A percentile compares a stretch with the other conserved stretches of the same genome.
Conservation (phyloP, 345 rosid species). For the Anastatica hierochuntica region DNA sequence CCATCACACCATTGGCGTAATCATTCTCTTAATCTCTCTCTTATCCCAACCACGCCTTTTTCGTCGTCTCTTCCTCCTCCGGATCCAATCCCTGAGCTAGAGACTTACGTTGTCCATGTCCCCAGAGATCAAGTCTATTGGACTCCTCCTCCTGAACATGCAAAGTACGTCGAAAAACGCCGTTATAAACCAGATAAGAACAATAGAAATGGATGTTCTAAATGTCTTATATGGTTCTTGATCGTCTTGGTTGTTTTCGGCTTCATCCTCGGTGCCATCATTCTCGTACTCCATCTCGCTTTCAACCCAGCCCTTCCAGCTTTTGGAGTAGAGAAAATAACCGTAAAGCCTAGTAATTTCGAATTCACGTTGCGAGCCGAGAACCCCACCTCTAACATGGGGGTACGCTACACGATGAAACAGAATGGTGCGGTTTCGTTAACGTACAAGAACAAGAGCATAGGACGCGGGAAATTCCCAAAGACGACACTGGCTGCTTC, state of each 20-base stretch:
- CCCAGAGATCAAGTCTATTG: constrained; percentile 65
- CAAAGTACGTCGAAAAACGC: constrained; percentile 34
- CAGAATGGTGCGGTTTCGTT: constrained; percentile 13
- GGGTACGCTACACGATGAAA: constrained; percentile 24
- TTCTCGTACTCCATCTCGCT: background rate
- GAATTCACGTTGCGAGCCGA: constrained; percentile 21
- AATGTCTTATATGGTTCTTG: constrained; percentile 18
- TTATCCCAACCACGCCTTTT: background rate
- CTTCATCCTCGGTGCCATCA: constrained; percentile 9
- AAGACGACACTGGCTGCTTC: constrained; percentile 20
- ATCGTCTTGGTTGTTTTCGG: constrained; percentile 16
- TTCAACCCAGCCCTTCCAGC: constrained; percentile 13
- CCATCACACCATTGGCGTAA: constrained; percentile 21
- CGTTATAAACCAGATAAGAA: constrained; percentile 17
- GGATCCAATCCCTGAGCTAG: constrained; percentile 12
- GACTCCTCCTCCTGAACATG: constrained; percentile 48
- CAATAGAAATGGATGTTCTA: background rate
- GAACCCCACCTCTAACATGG: constrained; percentile 32
- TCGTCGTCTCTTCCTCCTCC: constrained; percentile 12
- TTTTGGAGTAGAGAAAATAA: constrained; percentile 8
- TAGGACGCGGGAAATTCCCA: constrained; percentile 35
- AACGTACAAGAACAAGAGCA: constrained; percentile 24
- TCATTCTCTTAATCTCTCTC: constrained; percentile 22
- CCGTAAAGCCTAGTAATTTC: background rate
- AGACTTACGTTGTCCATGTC: constrained; percentile 47